phyloP scores from a whole-genome alignment of 768 basidiomycete species.

The Trametes cinnabarina region DNA sequence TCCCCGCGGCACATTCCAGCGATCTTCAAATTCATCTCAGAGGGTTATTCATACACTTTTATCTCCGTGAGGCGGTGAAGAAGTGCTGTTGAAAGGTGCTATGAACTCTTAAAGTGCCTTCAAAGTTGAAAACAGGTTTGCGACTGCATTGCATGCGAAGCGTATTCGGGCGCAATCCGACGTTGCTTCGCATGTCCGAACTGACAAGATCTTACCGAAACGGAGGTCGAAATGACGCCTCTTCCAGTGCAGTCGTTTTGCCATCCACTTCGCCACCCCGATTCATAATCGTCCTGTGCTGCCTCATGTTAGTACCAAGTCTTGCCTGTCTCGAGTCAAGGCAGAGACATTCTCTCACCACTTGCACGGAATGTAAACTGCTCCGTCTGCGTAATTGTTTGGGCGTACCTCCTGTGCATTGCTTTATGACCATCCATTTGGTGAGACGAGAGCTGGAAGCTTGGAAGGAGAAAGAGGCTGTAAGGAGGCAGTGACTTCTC shows the following conservation, averaged over 20 bases:
- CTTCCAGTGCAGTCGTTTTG: too few species aligned
- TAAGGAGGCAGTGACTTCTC: constrained; percentile 16
- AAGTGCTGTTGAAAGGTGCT: too few species aligned
- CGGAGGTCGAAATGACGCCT: neutral
- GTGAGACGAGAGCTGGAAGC: constrained; percentile 4
- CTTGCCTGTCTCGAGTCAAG: neutral
- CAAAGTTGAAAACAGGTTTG: too few species aligned
- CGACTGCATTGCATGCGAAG: neutral
- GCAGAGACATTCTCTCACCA: neutral
- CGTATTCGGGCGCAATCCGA: neutral
- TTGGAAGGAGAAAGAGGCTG: constrained; percentile 6
- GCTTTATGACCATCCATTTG: constrained; percentile 2
- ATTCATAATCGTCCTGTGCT: too few species aligned
- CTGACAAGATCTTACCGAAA: too few species aligned
- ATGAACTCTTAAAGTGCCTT: too few species aligned
- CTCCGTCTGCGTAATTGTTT: constrained; percentile 6
- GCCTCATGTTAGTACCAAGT: constrained; percentile 11
- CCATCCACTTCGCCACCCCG: too few species aligned
- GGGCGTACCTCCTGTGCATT: neutral
- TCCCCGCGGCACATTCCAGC: neutral
- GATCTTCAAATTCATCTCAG: constrained; percentile 7
- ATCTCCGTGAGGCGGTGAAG: constrained; percentile 2
- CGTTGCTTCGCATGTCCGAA: neutral
- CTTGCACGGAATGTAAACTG: constrained; percentile 6
- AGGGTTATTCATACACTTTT: neutral